Evolutionary conservation across 1,284 basidiomycete genomes (phyloP).

Genomic region (Malassezia slooffiae): DNA sequence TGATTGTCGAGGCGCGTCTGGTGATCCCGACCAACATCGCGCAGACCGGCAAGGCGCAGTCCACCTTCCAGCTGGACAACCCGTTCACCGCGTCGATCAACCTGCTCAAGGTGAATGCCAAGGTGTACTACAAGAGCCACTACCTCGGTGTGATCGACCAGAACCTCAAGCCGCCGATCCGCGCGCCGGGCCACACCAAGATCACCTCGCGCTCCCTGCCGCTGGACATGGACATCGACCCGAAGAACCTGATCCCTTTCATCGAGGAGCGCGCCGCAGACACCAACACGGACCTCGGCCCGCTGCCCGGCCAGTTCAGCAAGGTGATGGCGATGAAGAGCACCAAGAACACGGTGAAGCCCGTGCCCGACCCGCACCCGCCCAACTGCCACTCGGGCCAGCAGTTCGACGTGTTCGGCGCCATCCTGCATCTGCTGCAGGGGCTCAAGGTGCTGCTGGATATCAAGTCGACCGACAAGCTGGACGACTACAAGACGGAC

Average conservation of each 20-base stretch:
- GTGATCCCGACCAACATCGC: slow-evolving; percentile 45
- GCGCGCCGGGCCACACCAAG: slow-evolving; percentile 56
- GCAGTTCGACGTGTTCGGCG: slow-evolving; percentile 48
- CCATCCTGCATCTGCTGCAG: slow-evolving; percentile 58
- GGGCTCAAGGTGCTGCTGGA: slow-evolving; percentile 55
- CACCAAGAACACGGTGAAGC: slow-evolving; percentile 55
- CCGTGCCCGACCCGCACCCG: slow-evolving; percentile 43
- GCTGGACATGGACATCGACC: slow-evolving; percentile 59
- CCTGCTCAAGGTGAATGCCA: slow-evolving; percentile 55
- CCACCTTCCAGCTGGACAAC: slow-evolving; percentile 52
- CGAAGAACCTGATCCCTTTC: slow-evolving; percentile 56
- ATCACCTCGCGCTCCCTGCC: slow-evolving; percentile 57
- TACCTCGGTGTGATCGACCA: slow-evolving; percentile 51
- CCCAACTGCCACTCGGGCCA: slow-evolving; percentile 55
- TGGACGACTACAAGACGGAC: slow-evolving; percentile 50
- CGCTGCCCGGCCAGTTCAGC: slow-evolving; percentile 56
- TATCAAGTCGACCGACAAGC: slow-evolving; percentile 26
- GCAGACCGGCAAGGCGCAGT: slow-evolving; percentile 24
- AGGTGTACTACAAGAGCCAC: slow-evolving; percentile 51
- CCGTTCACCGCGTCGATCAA: slow-evolving; percentile 68
- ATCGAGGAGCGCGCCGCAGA: slow-evolving; percentile 54
- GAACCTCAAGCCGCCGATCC: slow-evolving; percentile 54
- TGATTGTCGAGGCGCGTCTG: slow-evolving; percentile 51
- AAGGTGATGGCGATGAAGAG: slow-evolving; percentile 55
- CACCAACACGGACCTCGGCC: slow-evolving; percentile 58